phyloP scores from a whole-genome alignment of 208 protist species.

The Phytomonas sp. region DNA sequence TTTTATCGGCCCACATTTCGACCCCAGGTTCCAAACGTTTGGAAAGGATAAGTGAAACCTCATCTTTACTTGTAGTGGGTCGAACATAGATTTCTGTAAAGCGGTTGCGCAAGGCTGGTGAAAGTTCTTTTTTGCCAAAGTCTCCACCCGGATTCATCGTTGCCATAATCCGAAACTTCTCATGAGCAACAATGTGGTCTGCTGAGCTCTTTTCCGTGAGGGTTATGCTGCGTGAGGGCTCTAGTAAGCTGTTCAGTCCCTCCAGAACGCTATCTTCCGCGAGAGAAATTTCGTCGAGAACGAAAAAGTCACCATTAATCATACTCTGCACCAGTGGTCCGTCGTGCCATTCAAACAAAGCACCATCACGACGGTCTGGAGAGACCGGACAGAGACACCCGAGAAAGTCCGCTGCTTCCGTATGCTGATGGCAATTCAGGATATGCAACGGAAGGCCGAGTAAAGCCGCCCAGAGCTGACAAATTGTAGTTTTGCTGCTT shows the following conservation, averaged over 20 bases:
- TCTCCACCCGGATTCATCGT: conserved; percentile 99
- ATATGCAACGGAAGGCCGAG: conserved; percentile 88
- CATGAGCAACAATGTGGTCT: conserved; percentile 73
- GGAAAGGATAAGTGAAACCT: conserved; percentile 92
- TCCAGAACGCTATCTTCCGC: conserved; percentile 99
- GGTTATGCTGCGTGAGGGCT: conserved; percentile 93
- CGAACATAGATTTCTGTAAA: conserved; percentile 99
- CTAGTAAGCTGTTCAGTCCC: conserved; percentile 99
- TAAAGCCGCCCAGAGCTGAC: conserved; percentile 91
- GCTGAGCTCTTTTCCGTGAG: conserved; percentile 96
- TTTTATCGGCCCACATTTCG: conserved; percentile 56
- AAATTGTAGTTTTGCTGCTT: conserved; percentile 98
- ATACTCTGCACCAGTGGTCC: conserved; percentile 99
- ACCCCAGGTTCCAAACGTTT: conserved; percentile 50
- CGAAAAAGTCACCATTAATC: conserved; percentile 95
- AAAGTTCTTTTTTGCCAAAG: conserved; percentile 99
- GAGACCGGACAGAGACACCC: conserved; percentile 87
- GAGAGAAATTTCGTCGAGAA: conserved; percentile 99
- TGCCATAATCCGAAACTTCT: conserved; percentile 96
- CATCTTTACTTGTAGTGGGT: conserved; percentile 74
- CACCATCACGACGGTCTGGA: conserved; percentile 62
- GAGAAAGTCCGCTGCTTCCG: conserved; percentile 98
- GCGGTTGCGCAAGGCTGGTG: conserved; percentile 98
- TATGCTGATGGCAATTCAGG: conserved; percentile 99
- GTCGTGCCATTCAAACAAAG: conserved; percentile 98